A percentile compares a stretch with the other conserved stretches of the same genome.
These are phyloP conservation scores for Bullera alba DNA, from an alignment of 768 basidiomycete genomes.

Conservation along the genomic window DNA sequence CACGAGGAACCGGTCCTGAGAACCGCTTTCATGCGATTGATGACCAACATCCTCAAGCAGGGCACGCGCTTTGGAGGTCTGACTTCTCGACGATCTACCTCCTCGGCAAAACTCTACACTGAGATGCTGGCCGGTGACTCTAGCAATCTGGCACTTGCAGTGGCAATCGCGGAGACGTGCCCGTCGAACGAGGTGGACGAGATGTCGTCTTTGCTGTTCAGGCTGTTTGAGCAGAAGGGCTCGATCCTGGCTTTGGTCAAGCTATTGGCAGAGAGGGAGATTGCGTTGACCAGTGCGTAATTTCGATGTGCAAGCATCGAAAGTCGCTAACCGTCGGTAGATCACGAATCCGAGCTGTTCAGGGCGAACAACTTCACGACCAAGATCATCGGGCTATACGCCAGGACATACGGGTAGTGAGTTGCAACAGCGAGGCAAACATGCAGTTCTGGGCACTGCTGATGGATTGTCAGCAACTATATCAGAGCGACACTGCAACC, in stretches of 20 bases:
- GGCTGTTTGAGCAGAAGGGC: slow-evolving; percentile 72
- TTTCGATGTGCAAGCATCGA: neutral
- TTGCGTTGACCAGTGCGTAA: slow-evolving; percentile 62
- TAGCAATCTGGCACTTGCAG: slow-evolving; percentile 43
- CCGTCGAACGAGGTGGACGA: slow-evolving; percentile 65
- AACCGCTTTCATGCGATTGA: slow-evolving; percentile 74
- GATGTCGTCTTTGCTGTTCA: slow-evolving; percentile 72
- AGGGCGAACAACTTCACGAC: slow-evolving; percentile 80
- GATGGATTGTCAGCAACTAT: slow-evolving; percentile 52
- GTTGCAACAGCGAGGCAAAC: neutral
- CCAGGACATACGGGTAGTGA: slow-evolving; percentile 75
- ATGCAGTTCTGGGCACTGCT: too few relatives aligned
- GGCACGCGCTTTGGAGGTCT: slow-evolving; percentile 66
- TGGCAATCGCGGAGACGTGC: slow-evolving; percentile 83
- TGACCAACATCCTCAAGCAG: slow-evolving; percentile 69
- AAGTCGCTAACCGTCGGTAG: slow-evolving; percentile 47
- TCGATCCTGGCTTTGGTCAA: slow-evolving; percentile 69
- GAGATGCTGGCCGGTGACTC: slow-evolving; percentile 6
- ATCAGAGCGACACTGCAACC: slow-evolving; percentile 72
- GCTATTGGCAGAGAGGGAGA: slow-evolving; percentile 76
- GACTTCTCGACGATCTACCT: slow-evolving; percentile 22
- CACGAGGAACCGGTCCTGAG: slow-evolving; percentile 63
- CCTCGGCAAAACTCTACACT: slow-evolving; percentile 12
- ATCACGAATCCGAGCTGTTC: slow-evolving; percentile 73
- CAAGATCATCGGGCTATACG: slow-evolving; percentile 77